Evolutionary conservation across 768 basidiomycete species (phyloP).

Genomic region (Mycena polygramma): DNA sequence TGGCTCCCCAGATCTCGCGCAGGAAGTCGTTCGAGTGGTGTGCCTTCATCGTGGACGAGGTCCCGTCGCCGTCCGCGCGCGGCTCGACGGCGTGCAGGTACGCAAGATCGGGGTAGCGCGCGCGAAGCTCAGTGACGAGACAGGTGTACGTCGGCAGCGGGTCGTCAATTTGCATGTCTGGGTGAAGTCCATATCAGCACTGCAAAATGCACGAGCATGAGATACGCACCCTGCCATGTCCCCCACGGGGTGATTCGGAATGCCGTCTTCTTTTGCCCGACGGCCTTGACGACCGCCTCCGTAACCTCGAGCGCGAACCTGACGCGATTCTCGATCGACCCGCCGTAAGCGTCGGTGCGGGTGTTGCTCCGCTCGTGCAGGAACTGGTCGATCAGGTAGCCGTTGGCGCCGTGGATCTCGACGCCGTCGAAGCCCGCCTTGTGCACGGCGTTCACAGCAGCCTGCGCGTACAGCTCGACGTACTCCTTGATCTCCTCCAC

Average conservation of each 20-base stretch:
- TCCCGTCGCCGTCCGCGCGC: constrained; percentile 34
- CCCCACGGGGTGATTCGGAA: constrained; percentile 60
- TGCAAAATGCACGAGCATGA: constrained; percentile 14
- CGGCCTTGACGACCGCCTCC: constrained; percentile 14
- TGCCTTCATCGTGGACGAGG: not conserved
- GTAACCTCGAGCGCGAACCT: constrained; percentile 13
- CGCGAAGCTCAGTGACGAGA: constrained; percentile 53
- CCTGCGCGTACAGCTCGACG: constrained; percentile 55
- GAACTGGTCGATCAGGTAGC: constrained; percentile 61
- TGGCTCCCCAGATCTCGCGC: constrained; percentile 52
- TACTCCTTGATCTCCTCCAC: constrained; percentile 52
- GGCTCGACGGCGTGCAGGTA: constrained; percentile 61
- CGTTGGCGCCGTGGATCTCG: constrained; percentile 55
- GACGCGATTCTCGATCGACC: constrained; percentile 12
- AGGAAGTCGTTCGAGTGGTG: constrained; percentile 50
- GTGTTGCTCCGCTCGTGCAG: constrained; percentile 9
- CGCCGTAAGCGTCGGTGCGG: constrained; percentile 17
- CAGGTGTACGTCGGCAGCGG: constrained; percentile 59
- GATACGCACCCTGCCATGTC: constrained; percentile 44
- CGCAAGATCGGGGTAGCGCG: constrained; percentile 53
- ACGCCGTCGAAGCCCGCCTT: constrained; percentile 70
- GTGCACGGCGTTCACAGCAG: constrained; percentile 58
- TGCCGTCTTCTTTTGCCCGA: constrained; percentile 50
- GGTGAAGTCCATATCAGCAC: constrained; percentile 31
- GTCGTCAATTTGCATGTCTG: constrained; percentile 56